A percentile compares a stretch with the other conserved stretches of the same genome.
phyloP scores from a whole-genome alignment of 2,329 filamentous ascomycete species.

The Colletotrichum truncatum region DNA sequence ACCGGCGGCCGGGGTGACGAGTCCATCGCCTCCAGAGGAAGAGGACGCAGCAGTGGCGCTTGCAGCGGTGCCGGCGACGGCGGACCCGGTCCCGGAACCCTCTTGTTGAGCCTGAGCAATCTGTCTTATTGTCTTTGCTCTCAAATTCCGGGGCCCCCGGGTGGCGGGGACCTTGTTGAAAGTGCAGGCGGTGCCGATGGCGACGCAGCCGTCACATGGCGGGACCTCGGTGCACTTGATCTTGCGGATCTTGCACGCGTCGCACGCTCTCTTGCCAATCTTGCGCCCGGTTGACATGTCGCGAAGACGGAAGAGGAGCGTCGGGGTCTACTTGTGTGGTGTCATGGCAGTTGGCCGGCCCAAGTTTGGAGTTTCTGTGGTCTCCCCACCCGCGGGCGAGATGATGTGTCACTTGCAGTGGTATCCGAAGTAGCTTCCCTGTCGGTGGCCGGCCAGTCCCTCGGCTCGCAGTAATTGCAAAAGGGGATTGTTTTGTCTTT shows the following conservation, averaged over 20 bases:
- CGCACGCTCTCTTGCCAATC: constrained; percentile 54
- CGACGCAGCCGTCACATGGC: constrained; percentile 55
- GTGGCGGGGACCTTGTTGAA: constrained; percentile 54
- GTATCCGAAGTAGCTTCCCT: no score
- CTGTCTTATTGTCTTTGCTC: constrained; percentile 53
- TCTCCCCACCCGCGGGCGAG: background rate
- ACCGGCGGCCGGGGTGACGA: background rate
- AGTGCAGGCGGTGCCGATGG: constrained; percentile 57
- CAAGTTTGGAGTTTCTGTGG: background rate
- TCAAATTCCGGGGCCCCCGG: constrained; percentile 55
- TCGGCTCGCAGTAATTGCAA: background rate
- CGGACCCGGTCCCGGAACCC: background rate
- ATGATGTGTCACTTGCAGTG: background rate
- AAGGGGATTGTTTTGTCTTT: no score
- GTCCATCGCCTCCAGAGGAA: background rate
- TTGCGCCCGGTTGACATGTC: constrained; percentile 37
- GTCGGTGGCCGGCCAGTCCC: no score
- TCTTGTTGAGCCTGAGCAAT: constrained; percentile 44
- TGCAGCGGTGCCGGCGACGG: background rate
- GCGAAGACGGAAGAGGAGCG: constrained; percentile 21
- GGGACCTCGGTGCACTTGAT: constrained; percentile 57
- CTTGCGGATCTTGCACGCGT: constrained; percentile 63
- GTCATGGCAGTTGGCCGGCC: constrained; percentile 21
- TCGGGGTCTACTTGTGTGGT: constrained; percentile 3
- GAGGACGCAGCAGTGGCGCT: background rate